Conservation (phyloP, 129 eudicot species). For the Artemisia annua region DNA sequence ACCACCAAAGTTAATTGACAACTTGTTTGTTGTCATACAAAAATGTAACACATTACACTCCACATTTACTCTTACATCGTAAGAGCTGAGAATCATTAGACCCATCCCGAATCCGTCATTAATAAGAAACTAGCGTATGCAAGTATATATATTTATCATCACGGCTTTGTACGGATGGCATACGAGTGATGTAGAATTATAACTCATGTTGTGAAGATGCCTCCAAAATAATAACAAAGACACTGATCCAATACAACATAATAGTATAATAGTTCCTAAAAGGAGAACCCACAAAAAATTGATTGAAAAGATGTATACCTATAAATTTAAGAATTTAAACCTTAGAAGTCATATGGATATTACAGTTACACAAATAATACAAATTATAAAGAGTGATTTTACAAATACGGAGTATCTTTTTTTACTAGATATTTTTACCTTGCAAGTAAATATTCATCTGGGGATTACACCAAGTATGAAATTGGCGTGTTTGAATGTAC, state of each 20-base stretch:
- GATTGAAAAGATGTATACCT: not conserved
- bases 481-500: slow-evolving; percentile 6
- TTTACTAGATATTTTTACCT: too few relatives aligned
- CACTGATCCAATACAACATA: not conserved
- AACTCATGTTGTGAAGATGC: too few relatives aligned
- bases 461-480: not conserved
- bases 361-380: not conserved
- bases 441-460: not conserved
- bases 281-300: not conserved
- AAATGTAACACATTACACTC: too few relatives aligned
- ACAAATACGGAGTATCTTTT: not conserved
- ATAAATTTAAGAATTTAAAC: not conserved
- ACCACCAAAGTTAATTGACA: too few relatives aligned
- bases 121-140: too few relatives aligned
- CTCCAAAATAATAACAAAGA: not conserved
- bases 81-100: too few relatives aligned
- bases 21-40: too few relatives aligned
- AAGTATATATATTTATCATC: too few relatives aligned
- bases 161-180: too few relatives aligned
- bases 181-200: too few relatives aligned
- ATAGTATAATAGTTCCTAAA: not conserved
- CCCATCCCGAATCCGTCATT: too few relatives aligned
- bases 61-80: too few relatives aligned
- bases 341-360: not conserved
- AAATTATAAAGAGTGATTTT: not conserved